These are phyloP conservation scores for Vitis cinerea DNA, from an alignment of 164 flowering plant genomes.

Conservation along the genomic window DNA sequence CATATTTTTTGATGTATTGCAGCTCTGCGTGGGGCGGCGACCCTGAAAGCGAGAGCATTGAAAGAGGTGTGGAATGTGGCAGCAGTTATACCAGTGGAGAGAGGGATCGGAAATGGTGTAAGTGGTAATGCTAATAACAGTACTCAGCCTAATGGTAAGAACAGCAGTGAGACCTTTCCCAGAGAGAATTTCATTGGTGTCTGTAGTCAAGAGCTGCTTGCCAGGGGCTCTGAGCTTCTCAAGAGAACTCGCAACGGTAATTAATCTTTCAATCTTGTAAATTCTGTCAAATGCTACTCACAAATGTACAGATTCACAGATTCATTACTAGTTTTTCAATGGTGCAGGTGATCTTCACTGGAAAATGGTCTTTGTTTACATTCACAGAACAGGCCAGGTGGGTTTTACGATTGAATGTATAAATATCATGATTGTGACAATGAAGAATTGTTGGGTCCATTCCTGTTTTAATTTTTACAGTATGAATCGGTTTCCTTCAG, in stretches of 20 bases:
- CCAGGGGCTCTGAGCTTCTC: constrained; percentile 66
- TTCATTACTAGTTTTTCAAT: neutral
- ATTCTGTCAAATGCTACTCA: neutral
- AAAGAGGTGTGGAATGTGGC: constrained; percentile 64
- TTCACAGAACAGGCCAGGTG: constrained; percentile 57
- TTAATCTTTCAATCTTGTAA: neutral
- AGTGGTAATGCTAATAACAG: constrained; percentile 12
- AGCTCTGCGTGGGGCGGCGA: constrained; percentile 79
- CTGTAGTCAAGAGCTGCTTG: constrained; percentile 51
- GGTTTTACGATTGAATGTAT: neutral
- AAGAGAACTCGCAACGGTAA: constrained; percentile 70
- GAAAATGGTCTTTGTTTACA: constrained; percentile 69
- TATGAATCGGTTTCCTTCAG: constrained; percentile 21
- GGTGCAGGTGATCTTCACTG: constrained; percentile 74
- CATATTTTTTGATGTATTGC: constrained; percentile 1
- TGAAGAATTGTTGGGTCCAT: neutral
- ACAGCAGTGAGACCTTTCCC: constrained; percentile 28
- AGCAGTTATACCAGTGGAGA: constrained; percentile 47
- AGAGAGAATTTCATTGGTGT: constrained; percentile 33
- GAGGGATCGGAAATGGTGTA: constrained; percentile 15
- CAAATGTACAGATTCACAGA: neutral
- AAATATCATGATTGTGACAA: too few species aligned
- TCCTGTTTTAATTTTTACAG: neutral
- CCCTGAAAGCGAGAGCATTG: constrained; percentile 64
- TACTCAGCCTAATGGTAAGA: constrained; percentile 11